These are phyloP conservation scores for Vicia faba DNA, from an alignment of 306 rosid species.

Conservation along the genomic window DNA sequence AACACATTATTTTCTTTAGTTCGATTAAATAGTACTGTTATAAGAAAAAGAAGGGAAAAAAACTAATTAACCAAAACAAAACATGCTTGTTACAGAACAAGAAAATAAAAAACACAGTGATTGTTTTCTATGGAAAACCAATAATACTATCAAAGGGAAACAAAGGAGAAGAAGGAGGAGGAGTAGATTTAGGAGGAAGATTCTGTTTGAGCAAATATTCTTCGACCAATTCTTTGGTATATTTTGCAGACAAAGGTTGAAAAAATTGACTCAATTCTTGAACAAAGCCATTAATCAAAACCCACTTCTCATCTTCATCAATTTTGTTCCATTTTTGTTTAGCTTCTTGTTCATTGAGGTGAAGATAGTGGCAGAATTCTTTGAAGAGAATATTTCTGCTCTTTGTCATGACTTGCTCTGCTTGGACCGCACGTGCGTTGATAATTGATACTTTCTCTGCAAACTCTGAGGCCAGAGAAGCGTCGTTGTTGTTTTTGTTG, in stretches of 20 bases:
- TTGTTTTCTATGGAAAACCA: slow-evolving; percentile 47
- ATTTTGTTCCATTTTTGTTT: slow-evolving; percentile 58
- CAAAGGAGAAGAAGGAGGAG: slow-evolving; percentile 30
- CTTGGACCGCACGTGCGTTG: slow-evolving; percentile 44
- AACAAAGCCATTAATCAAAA: slow-evolving; percentile 55
- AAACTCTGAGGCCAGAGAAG: slow-evolving; percentile 59
- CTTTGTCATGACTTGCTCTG: slow-evolving; percentile 72
- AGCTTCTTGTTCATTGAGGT: slow-evolving; percentile 52
- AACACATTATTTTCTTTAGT: no score
- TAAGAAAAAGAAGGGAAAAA: background rate
- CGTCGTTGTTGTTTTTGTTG: slow-evolving; percentile 38
- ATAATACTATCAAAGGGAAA: slow-evolving; percentile 54
- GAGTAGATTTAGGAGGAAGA: slow-evolving; percentile 33
- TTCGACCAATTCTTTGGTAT: slow-evolving; percentile 69
- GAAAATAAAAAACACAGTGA: background rate
- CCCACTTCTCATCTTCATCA: slow-evolving; percentile 60
- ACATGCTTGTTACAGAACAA: background rate
- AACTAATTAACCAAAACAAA: background rate
- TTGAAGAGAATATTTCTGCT: slow-evolving; percentile 67
- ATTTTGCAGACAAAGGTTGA: slow-evolving; percentile 76
- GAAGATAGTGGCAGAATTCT: slow-evolving; percentile 55
- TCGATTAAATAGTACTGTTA: background rate
- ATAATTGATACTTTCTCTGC: slow-evolving; percentile 51
- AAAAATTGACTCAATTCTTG: slow-evolving; percentile 63
- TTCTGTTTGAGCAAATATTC: slow-evolving; percentile 53